A percentile compares a stretch with the other conserved stretches of the same genome.
phyloP scores from a whole-genome alignment of 179 eudicot genomes.

The Silene noctiflora region DNA sequence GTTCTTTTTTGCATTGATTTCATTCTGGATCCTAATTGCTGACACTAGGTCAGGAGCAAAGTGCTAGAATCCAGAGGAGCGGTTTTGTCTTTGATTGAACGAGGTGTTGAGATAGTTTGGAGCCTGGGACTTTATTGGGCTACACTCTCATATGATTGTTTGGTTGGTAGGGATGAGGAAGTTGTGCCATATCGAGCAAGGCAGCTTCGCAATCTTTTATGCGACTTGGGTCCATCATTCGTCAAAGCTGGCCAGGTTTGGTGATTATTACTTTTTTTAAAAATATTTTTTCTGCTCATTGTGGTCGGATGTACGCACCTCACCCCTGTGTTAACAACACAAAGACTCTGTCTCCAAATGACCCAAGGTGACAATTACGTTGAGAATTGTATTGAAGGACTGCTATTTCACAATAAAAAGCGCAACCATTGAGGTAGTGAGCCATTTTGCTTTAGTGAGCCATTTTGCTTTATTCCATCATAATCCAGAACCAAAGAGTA shows the following conservation, averaged over 20 bases:
- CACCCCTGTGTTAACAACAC: no score
- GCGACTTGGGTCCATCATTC: constrained; percentile 90
- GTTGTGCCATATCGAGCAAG: constrained; percentile 93
- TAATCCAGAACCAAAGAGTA: no score
- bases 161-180: constrained; percentile 84
- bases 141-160: constrained; percentile 62
- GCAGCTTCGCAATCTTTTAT: constrained; percentile 80
- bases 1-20: no score
- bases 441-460: no score
- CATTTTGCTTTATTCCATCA: no score
- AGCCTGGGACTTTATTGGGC: constrained; percentile 87
- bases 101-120: constrained; percentile 95
- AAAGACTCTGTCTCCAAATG: no score
- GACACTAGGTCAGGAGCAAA: constrained; percentile 74
- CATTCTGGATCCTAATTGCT: constrained; percentile 7
- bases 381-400: no score
- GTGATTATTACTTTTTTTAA: neutral
- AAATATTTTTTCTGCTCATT: neutral
- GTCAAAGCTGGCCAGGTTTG: constrained; percentile 96
- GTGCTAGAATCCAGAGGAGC: constrained; percentile 85
- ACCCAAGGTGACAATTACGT: no score
- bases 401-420: no score
- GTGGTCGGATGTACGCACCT: neutral
- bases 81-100: constrained; percentile 61
- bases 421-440: no score